phyloP scores from a whole-genome alignment of 129 eudicot genomes.

The Gnaphalium uliginosum region DNA sequence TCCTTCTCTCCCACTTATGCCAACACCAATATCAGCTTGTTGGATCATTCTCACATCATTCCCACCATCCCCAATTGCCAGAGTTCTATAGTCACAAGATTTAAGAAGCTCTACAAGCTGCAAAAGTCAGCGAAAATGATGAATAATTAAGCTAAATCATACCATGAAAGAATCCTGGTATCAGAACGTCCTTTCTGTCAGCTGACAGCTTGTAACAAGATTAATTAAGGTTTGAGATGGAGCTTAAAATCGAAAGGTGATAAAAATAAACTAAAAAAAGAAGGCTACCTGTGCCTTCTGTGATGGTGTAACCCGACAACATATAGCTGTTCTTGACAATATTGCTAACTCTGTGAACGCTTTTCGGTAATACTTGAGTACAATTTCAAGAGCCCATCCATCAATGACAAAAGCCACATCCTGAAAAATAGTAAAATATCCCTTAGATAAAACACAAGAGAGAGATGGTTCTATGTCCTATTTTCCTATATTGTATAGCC shows the following conservation, averaged over 20 bases:
- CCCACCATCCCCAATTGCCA: slow-evolving; percentile 99
- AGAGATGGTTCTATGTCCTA: neutral
- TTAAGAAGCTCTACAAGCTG: slow-evolving; percentile 94
- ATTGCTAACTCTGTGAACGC: slow-evolving; percentile 93
- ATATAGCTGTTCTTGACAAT: slow-evolving; percentile 90
- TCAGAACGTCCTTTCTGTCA: neutral
- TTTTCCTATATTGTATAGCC: neutral
- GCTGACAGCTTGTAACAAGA: neutral
- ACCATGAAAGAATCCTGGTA: slow-evolving; percentile 6
- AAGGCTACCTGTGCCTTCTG: slow-evolving; percentile 92
- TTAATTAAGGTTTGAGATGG: neutral
- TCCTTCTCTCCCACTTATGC: slow-evolving; percentile 99
- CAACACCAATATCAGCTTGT: slow-evolving; percentile 99
- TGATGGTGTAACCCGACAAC: slow-evolving; percentile 98
- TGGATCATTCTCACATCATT: slow-evolving; percentile 99
- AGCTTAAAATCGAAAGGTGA: slow-evolving; percentile 3
- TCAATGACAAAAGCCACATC: slow-evolving; percentile 97
- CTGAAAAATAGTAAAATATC: slow-evolving; percentile 38
- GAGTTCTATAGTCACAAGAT: slow-evolving; percentile 87
- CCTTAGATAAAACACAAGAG: slow-evolving; percentile 8
- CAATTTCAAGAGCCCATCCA: slow-evolving; percentile 99
- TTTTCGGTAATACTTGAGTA: slow-evolving; percentile 75
- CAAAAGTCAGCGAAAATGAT: slow-evolving; percentile 8
- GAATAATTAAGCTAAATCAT: slow-evolving; percentile 9
- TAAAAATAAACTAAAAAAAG: neutral